Base-by-base conservation (phyloP, 129 eudicot genomes). In the Centaurea solstitialis region DNA sequence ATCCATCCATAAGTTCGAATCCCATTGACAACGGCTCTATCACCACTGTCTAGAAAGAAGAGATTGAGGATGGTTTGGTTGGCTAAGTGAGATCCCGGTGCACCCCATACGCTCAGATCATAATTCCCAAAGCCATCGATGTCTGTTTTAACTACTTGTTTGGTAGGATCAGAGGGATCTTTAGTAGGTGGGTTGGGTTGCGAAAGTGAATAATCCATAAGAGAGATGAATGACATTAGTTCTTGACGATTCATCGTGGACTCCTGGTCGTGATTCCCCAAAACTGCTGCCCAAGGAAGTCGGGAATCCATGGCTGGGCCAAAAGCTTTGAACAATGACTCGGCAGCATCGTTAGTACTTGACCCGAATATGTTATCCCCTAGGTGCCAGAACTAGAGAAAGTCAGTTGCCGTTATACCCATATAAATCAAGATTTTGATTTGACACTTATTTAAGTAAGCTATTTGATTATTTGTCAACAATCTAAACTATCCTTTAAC, bases 191-290 rank as follows among this genome's bases (percentile, higher is more conserved):
- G 99, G 81, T 86, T 89, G 35, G 88, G 84, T 80, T 95, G 92
- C 68, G 99, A 93, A n/a, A 95, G 81, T 53, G 98, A 93, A 84
- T 85, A 95, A 81, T 95, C 99, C 99, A 95, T 93, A 70, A 95
- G 98, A 53, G 99, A 93, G 77, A 95, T 88, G 84, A 95, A 93
- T 41, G 92, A 88, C 99, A 95, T 95, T 40, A 93, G 77, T 80
- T 95, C 99, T 88, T 91, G 88, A 35, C 98, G 98, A 38, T 84
- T 88, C 98, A 95, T 89, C 26, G 99, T 95, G 1, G 99, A 95
- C 82, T 95, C 99, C 79, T 95, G 99, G 79, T 95, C 99, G 76
- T 95, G 99, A 77, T 95, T 95, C 62, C 99, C 99, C 70, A 95
- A 85, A 84, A 95, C 94, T 20, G 99, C 99, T 65, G 98, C 99